Evolutionary conservation across 1,284 basidiomycete species (phyloP).

Genomic region (Cryptococcus neoformans): DNA sequence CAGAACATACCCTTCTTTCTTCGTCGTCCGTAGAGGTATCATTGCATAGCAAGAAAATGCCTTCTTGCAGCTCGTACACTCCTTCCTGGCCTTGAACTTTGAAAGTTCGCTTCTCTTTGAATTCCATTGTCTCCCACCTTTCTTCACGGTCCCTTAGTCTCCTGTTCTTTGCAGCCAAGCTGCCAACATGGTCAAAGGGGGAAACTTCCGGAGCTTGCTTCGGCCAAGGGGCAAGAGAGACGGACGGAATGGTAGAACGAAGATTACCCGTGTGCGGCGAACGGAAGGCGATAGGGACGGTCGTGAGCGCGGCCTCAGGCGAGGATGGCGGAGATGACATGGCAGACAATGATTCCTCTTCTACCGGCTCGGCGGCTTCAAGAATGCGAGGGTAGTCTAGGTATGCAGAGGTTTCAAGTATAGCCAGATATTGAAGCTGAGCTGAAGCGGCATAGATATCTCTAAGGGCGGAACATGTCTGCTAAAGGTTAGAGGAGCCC

Average conservation of each 20-base stretch:
- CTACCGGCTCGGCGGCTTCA: not conserved
- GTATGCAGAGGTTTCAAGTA: slow-evolving; percentile 22
- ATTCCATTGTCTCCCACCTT: slow-evolving; percentile 30
- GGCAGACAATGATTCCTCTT: not conserved
- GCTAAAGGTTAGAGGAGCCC: not conserved
- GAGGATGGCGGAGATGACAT: not conserved
- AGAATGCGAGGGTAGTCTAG: slow-evolving; percentile 21
- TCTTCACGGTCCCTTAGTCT: slow-evolving; percentile 27
- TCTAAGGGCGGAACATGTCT: slow-evolving; percentile 18
- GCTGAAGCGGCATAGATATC: slow-evolving; percentile 16
- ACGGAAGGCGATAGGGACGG: slow-evolving; percentile 1
- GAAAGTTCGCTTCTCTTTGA: slow-evolving; percentile 19
- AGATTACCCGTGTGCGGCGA: slow-evolving; percentile 21
- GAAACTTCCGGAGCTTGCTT: slow-evolving; percentile 10
- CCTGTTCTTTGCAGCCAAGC: slow-evolving; percentile 23
- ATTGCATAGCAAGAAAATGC: slow-evolving; percentile 46
- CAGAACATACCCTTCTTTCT: slow-evolving; percentile 22
- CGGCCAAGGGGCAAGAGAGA: slow-evolving; percentile 19
- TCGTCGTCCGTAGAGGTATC: slow-evolving; percentile 20
- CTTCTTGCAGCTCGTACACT: slow-evolving; percentile 49
- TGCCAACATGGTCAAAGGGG: slow-evolving; percentile 7
- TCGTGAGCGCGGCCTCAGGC: not conserved
- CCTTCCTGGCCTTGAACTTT: slow-evolving; percentile 34
- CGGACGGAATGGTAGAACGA: slow-evolving; percentile 14
- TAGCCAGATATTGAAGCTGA: slow-evolving; percentile 25